Conservation (phyloP, 2,329 filamentous ascomycete species). For the Elsinoe perseae region DNA sequence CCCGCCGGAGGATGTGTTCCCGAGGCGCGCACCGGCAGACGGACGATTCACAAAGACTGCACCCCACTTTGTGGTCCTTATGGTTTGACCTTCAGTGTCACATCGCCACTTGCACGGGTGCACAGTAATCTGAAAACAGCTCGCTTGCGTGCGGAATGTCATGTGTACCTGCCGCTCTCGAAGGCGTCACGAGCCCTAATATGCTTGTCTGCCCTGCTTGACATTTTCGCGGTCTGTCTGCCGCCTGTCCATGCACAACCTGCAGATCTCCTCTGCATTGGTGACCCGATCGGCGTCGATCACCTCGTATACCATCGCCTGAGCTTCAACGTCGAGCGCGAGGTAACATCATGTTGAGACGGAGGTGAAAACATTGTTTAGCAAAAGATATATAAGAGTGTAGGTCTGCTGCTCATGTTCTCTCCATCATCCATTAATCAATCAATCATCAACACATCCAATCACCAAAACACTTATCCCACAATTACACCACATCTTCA, state of each 20-base stretch:
- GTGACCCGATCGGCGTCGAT: background rate
- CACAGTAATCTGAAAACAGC: background rate
- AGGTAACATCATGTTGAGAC: slow-evolving; percentile 5
- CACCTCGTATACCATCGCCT: slow-evolving; percentile 12
- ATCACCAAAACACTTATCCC: background rate
- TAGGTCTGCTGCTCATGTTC: background rate
- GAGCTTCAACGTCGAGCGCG: background rate
- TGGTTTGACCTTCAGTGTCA: slow-evolving; percentile 5
- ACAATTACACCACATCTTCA: background rate
- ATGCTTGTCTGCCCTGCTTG: background rate
- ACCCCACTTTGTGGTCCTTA: background rate
- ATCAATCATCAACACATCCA: background rate
- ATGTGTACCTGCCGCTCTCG: background rate
- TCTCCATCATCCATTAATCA: background rate
- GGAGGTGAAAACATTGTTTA: background rate
- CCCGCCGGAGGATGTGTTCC: background rate
- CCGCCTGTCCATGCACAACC: background rate
- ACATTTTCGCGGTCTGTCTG: background rate
- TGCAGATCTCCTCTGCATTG: background rate
- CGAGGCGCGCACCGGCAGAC: background rate
- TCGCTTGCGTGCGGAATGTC: background rate
- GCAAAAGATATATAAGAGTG: background rate
- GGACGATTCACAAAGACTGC: background rate
- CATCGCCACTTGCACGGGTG: slow-evolving; percentile 1
- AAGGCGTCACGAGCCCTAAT: slow-evolving; percentile 6